phyloP scores from a whole-genome alignment of 768 basidiomycete genomes.

The Naematelia aurantialba region DNA sequence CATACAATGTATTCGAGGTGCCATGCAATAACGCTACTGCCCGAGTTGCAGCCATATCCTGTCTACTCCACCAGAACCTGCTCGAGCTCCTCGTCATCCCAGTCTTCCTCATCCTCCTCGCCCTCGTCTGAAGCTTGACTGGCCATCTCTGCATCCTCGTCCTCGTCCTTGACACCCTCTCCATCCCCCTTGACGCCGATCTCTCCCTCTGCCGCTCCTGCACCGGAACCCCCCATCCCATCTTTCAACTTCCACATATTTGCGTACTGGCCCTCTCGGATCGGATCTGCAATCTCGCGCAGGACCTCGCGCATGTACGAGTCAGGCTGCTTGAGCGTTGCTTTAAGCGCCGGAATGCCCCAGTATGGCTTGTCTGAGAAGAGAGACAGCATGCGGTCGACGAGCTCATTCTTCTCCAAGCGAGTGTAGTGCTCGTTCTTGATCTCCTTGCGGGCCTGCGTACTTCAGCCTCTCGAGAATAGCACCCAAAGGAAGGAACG shows the following conservation, averaged over 20 bases:
- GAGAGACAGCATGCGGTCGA: slow-evolving; percentile 73
- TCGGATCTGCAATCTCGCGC: slow-evolving; percentile 33
- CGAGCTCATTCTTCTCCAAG: slow-evolving; percentile 79
- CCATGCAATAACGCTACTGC: no score
- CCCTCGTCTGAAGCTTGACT: not conserved
- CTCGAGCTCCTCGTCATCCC: slow-evolving; percentile 27
- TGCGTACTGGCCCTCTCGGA: slow-evolving; percentile 30
- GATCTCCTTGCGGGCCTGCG: slow-evolving; percentile 15
- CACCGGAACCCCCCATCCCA: not conserved
- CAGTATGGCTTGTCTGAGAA: slow-evolving; percentile 79
- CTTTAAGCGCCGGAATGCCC: slow-evolving; percentile 48
- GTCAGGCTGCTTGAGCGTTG: slow-evolving; percentile 34
- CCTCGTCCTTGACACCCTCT: slow-evolving; percentile 15
- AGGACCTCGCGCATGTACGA: slow-evolving; percentile 36
- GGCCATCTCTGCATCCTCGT: slow-evolving; percentile 9
- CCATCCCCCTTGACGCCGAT: slow-evolving; percentile 2
- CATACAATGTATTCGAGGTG: no score
- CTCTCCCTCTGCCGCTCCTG: not conserved
- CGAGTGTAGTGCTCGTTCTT: slow-evolving; percentile 75
- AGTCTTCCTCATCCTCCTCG: slow-evolving; percentile 2
- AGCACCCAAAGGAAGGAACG: not conserved
- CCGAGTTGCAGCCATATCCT: no score
- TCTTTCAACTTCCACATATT: slow-evolving; percentile 36
- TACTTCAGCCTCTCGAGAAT: not conserved
- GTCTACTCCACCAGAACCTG: slow-evolving; percentile 16